Conservation (phyloP, 768 basidiomycete species). For the Russula virescens region DNA sequence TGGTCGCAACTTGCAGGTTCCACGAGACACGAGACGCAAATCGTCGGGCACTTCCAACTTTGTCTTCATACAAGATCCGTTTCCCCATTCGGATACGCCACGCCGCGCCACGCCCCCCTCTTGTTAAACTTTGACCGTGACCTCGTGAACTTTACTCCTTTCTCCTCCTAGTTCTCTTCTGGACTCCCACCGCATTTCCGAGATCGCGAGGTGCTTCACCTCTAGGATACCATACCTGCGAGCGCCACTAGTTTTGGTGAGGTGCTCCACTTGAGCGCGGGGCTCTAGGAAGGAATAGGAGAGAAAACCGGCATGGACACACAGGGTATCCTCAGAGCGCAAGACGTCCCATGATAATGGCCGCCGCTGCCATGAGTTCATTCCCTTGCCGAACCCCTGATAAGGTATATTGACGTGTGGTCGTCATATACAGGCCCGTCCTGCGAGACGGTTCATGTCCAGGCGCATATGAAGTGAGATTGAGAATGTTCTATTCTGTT, state of each 20-base stretch:
- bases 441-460: background rate
- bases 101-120: slow-evolving; percentile 7
- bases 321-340: background rate
- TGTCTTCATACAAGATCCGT: slow-evolving; percentile 8
- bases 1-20: too few species aligned
- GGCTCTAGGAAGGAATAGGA: background rate
- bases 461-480: background rate
- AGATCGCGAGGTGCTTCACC: background rate
- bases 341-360: slow-evolving; percentile 5
- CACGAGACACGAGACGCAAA: background rate
- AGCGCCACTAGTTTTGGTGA: background rate
- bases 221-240: background rate
- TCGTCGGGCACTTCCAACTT: slow-evolving; percentile 8
- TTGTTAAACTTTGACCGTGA: slow-evolving; percentile 2
- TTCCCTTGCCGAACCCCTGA: background rate
- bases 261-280: background rate
- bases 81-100: slow-evolving; percentile 15
- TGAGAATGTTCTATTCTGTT: background rate
- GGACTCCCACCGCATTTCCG: background rate
- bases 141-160: slow-evolving; percentile 8
- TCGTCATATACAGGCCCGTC: background rate
- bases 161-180: background rate
- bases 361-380: background rate
- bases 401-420: background rate
- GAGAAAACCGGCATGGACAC: background rate